A percentile compares a stretch with the other conserved stretches of the same genome.
Conservation (phyloP, 768 basidiomycete genomes). For the Boletus vinaceobasis region DNA sequence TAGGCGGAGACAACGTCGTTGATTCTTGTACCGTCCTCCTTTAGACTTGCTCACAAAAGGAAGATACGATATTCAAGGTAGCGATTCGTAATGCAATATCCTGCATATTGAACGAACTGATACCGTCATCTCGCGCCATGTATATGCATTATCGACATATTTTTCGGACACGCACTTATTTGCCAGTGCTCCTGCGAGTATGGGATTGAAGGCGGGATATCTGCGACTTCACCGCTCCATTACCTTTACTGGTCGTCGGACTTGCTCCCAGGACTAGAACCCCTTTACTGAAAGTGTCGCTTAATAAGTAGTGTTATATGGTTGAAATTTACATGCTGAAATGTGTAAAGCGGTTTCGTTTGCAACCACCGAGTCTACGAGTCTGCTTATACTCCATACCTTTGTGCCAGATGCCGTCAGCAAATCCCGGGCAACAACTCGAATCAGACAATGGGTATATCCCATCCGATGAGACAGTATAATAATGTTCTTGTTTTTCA, state of each 20-base stretch:
- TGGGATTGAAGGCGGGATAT: background rate
- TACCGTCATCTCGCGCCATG: conserved; percentile 18
- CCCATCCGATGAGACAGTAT: conserved; percentile 12
- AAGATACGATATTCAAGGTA: conserved; percentile 28
- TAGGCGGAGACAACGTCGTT: conserved; percentile 22
- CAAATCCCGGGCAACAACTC: background rate
- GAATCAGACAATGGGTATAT: background rate
- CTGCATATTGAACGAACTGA: conserved; percentile 29
- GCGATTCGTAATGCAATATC: conserved; percentile 31
- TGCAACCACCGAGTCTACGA: background rate
- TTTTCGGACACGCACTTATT: conserved; percentile 13
- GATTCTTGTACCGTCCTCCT: conserved; percentile 7
- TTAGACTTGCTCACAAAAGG: conserved; percentile 5
- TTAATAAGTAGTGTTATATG: conserved; percentile 14
- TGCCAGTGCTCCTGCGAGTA: background rate
- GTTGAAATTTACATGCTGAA: background rate
- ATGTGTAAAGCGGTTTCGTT: background rate
- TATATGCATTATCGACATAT: conserved; percentile 26
- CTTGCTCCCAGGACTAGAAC: background rate
- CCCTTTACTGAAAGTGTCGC: conserved; percentile 3
- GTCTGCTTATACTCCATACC: background rate
- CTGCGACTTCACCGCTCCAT: background rate
- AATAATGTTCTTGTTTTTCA: background rate
- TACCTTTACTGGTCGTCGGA: background rate
- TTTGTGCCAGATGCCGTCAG: background rate